These are phyloP conservation scores for Kodamaea kakaduensis DNA, from an alignment of 805 yeast genomes.

Conservation along the genomic window DNA sequence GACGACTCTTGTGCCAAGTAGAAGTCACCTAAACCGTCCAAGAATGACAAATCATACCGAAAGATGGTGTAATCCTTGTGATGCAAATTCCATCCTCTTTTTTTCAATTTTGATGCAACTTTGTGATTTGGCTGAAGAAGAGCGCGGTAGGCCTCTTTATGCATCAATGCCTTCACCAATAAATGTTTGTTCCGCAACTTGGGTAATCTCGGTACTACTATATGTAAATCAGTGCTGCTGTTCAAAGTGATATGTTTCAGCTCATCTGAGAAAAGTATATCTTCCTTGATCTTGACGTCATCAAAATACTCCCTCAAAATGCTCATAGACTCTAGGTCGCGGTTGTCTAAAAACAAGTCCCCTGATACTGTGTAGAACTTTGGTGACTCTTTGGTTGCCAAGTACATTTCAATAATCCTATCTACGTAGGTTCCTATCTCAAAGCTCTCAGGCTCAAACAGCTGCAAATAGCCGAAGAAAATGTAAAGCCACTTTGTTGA, in stretches of 20 bases:
- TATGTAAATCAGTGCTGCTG: conserved; percentile 21
- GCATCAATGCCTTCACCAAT: conserved; percentile 34
- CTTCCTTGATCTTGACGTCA: conserved; percentile 20
- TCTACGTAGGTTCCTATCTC: conserved; percentile 26
- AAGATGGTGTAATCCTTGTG: conserved; percentile 20
- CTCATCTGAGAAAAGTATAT: conserved; percentile 18
- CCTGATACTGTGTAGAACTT: conserved; percentile 10
- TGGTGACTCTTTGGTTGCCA: conserved; percentile 16
- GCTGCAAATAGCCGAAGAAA: conserved; percentile 25
- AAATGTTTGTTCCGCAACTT: conserved; percentile 24
- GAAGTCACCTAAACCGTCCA: conserved; percentile 41
- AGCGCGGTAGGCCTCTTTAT: conserved; percentile 34
- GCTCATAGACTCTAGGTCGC: conserved; percentile 15
- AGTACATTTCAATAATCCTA: conserved; percentile 28
- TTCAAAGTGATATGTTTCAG: conserved; percentile 19
- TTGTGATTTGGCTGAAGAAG: conserved; percentile 25
- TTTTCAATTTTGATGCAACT: conserved; percentile 20
- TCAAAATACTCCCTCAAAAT: conserved; percentile 23
- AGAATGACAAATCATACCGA: conserved; percentile 33
- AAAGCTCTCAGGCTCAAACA: conserved; percentile 16
- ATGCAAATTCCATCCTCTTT: conserved; percentile 18
- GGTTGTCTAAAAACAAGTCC: conserved; percentile 5
- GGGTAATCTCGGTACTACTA: conserved; percentile 34
- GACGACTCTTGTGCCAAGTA: conserved; percentile 36
- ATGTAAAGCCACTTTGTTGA: conserved; percentile 22